Conservation (phyloP, 2,329 filamentous ascomycete species). For the Ophiosphaerella korrae region DNA sequence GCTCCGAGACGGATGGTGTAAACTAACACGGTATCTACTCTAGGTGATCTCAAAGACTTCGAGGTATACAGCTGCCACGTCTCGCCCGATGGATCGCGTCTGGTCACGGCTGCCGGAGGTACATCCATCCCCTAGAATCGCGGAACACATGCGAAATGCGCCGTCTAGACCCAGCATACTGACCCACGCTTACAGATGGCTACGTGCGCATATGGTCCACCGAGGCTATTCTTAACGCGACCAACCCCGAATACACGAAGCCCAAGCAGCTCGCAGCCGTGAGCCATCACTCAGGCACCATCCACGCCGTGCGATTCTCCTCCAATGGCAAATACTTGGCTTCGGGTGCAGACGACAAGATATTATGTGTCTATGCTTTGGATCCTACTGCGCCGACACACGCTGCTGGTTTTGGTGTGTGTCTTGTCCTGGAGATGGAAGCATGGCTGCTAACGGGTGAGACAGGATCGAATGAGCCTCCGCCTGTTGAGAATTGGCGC, state of each 20-base stretch:
- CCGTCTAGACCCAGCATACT: constrained; percentile 15
- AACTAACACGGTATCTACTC: constrained; percentile 21
- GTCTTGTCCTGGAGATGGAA: constrained; percentile 24
- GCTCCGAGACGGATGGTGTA: not conserved
- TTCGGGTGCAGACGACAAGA: constrained; percentile 97
- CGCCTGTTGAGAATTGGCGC: constrained; percentile 97
- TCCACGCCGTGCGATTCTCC: constrained; percentile 96
- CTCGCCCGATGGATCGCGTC: constrained; percentile 87
- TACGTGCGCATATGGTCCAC: constrained; percentile 98
- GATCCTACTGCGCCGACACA: constrained; percentile 80
- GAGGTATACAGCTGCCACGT: constrained; percentile 99
- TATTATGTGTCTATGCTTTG: constrained; percentile 94
- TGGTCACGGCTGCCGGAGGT: constrained; percentile 94
- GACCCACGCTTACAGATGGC: constrained; percentile 66
- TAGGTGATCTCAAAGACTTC: constrained; percentile 95
- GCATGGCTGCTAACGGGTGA: constrained; percentile 13
- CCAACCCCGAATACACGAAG: constrained; percentile 71
- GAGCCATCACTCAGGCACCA: constrained; percentile 97
- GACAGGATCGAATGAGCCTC: constrained; percentile 80
- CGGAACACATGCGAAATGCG: constrained; percentile 26
- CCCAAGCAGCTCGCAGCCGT: constrained; percentile 96
- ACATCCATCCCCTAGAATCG: constrained; percentile 50
- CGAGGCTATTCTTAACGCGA: constrained; percentile 84
- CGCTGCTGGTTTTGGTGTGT: constrained; percentile 74
- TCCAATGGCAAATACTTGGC: constrained; percentile 93